Evolutionary conservation across 176 grass and related monocot species (phyloP), one percentile per base, ranked within the genome.

Genomic region (Oryza glaberrima): DNA sequence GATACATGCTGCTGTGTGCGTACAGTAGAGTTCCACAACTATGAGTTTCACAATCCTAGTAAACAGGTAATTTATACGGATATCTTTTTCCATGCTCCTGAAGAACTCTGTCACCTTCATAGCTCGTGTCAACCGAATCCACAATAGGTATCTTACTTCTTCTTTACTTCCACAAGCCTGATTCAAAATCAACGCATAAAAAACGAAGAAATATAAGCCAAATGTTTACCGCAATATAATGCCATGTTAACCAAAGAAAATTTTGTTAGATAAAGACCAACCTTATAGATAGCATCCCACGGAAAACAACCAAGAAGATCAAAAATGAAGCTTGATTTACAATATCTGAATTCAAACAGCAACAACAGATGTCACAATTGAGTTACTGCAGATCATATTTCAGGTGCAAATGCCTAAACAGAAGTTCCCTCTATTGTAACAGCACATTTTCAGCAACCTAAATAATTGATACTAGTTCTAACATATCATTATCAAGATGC

Each of bases 21-120:
- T 99, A 14, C 91, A 96, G 70, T 99, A 99, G 70, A 99, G 72
- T 77, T 99, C 97, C 73, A 99, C 94, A 54, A 90, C 91, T 88
- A 99, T 94, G 19, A 99, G 97, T 64, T 99, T 99, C 17, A 99
- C 88, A 49, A 99, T 99, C 88, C 97, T 96, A 2, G 97, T 99
- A 78, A 99, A 99, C 47, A 99, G 83, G 73, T 99, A 99, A 73
- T 96, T 99, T 66, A 99, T 85, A 19, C 97, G 97, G 77, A 99
- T 99, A 68, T 99, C 97, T 75, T 96, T 99, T 32, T 99, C 97
- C 73, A 99, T 69, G 43, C 26, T 84, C 45, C 77, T 87, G 40
- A 92, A 99, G 81, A 99, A 99, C 0, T 87, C 90, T 9, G 79
- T 69, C 19, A 99, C 84, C 88, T 92, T 99, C 8, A 83, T 49